Evolutionary conservation across 441 rosid species (phyloP).

Genomic region (Biscutella laevigata): DNA sequence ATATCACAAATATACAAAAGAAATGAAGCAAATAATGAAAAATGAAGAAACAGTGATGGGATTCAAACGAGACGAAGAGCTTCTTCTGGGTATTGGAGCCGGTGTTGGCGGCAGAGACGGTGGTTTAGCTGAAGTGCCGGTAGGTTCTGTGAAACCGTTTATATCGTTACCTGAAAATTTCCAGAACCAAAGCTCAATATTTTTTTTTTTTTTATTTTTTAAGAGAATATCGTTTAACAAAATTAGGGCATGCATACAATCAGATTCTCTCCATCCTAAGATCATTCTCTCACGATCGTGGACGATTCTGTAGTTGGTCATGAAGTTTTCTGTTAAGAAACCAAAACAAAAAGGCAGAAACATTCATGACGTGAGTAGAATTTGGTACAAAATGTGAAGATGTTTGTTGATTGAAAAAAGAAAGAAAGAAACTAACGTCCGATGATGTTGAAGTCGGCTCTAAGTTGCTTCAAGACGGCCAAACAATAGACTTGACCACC

Average conservation of each 20-base stretch:
- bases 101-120: not conserved
- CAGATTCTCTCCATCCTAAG: constrained; percentile 26
- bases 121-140: not conserved
- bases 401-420: not conserved
- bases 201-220: not conserved
- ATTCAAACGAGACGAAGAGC: constrained; percentile 6
- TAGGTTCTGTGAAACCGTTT: constrained; percentile 9
- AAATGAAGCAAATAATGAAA: constrained; percentile 5
- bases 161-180: constrained; percentile 13
- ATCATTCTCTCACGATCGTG: constrained; percentile 27
- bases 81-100: not conserved
- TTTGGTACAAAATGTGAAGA: not conserved
- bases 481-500: constrained; percentile 43
- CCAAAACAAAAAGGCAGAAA: no score
- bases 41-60: constrained; percentile 10
- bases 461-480: constrained; percentile 51
- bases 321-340: constrained; percentile 21
- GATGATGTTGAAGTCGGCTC: constrained; percentile 64
- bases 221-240: not conserved
- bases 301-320: constrained; percentile 27
- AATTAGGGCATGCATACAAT: constrained; percentile 20
- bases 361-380: not conserved
- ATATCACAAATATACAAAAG: constrained; percentile 1
- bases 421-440: constrained; percentile 60
- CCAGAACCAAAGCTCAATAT: not conserved